Evolutionary conservation across 1,284 basidiomycete genomes (phyloP), one percentile per base, ranked within the genome.

Genomic region (Vanrija pseudolonga): DNA sequence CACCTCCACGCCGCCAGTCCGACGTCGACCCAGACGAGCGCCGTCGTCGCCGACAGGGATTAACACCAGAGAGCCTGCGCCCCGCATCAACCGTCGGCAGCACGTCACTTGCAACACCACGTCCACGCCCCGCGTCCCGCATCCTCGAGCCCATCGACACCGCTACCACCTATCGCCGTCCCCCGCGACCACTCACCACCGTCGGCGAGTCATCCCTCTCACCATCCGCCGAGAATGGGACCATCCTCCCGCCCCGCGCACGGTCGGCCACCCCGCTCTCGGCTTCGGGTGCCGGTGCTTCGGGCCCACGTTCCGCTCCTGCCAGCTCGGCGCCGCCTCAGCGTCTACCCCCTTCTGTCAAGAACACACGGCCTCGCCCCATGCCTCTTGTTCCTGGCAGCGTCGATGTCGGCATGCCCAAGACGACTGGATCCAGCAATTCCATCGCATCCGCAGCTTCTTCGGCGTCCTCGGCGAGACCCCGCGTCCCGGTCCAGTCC

Each of bases 401-500:
- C 12, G 32, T 32, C 14, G 32, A 32, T 15, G 32, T 32, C 32
- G 32, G 32, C 32, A 32, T 32, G 32, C 32, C 32, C 32, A 14
- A 9, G 12, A 32, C 32, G 32, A 14, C 11, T 12, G 32, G 32
- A 5, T 32, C 32, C 6, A 32, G 32, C 32, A 32, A 12, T 32
- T 32, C 32, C 9, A 32, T 32, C 32, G 32, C 32, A 32, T 32
- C 32, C 8, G 32, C 32, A 14, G 32, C 32, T 4, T 32, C 32
- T 12, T 32, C 32, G 32, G 32, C 32, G 32, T 32, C 32, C 32
- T 32, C 32, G 4, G 32, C 32, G 4, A 9, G 32, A 5, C 39
- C n/a, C 8, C 39, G 39, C 15, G 39, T 40, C 7, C 58, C 60
- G 4, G 63, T 67, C 43, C 59, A 65, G 50, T 69, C 72, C 1